Base-by-base conservation (phyloP, 83 land plant species). In the Picea engelmannii region DNA sequence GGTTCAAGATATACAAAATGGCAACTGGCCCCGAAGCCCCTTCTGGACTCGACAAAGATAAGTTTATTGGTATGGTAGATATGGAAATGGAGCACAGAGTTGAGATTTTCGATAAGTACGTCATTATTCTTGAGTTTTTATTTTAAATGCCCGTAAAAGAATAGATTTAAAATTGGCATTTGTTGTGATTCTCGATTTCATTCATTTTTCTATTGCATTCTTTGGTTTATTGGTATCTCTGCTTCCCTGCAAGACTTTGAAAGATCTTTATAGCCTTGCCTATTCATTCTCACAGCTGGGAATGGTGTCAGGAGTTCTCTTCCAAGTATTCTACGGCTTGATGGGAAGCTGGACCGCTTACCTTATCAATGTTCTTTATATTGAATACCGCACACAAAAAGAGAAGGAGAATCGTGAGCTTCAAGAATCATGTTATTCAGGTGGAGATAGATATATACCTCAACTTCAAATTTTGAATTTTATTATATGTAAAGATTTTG, bases 231-330 rank as follows among this genome's bases (percentile, higher is more conserved):
- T 69, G 73, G 17, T 17, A 35, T 49, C 0, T 49, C 11, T 49
- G 2, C 55, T 11, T 49, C 55, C 31, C 31, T 27, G 31, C 31
- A 27, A 27, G 31, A 27, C 31, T 27, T 0, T 27, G 31, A 27
- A 27, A 27, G 31, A 27, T 27, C 31, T 27, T 27, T 27, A 27
- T 95, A 81, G 91, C 98, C 3, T 85, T 95, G 61, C 98, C 98
- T 93, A 92, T 76, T 93, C 98, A 2, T 95, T 93, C 81, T 88
- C 98, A 6, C 98, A 95, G 67, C 81, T 95, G 90, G 98, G 98
- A 15, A 84, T 93, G 90, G 66, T 89, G 11, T 93, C 95, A 2
- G 94, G 96, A 5, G 78, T 95, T 11, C 13, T 93, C 6, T 84
- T 95, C 12, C 98, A 95, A 79, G 31, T 95, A 1, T 93, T 95